Evolutionary conservation across 106 monocot genomes (phyloP).

Genomic region (Phalaenopsis aphrodite): DNA sequence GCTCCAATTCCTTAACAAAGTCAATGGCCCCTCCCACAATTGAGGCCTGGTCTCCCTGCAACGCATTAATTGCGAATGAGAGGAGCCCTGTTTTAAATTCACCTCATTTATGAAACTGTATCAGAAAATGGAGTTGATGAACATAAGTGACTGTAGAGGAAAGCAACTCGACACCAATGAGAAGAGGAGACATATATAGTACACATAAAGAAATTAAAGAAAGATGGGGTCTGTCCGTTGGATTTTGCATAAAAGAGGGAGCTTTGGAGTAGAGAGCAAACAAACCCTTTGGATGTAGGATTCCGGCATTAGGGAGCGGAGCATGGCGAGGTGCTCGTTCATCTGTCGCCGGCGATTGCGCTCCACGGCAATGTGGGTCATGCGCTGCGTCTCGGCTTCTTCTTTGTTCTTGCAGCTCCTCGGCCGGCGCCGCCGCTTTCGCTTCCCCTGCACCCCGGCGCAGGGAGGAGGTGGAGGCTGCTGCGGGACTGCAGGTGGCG

Average conservation of each 20-base stretch:
- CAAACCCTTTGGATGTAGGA: conserved; percentile 83
- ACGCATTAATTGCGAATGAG: not conserved
- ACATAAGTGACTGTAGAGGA: not conserved
- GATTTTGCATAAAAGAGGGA: not conserved
- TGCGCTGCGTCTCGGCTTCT: conserved; percentile 87
- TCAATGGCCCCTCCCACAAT: conserved; percentile 95
- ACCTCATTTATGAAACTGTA: conserved; percentile 9
- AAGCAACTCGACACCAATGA: not conserved
- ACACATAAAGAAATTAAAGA: not conserved
- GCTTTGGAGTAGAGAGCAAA: not conserved
- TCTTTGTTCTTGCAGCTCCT: conserved; percentile 81
- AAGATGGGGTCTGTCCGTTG: not conserved
- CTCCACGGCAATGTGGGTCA: conserved; percentile 99
- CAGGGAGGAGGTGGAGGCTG: not conserved
- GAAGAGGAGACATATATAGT: not conserved
- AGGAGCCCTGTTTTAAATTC: not conserved
- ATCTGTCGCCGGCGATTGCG: conserved; percentile 89
- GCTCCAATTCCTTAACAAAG: conserved; percentile 94
- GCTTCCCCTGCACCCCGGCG: conserved; percentile 15
- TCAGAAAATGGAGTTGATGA: not conserved
- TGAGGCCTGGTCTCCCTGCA: conserved; percentile 95
- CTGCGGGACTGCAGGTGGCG: not conserved
- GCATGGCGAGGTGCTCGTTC: conserved; percentile 89
- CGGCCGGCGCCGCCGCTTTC: conserved; percentile 62
- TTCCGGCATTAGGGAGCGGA: conserved; percentile 86